phyloP scores from a whole-genome alignment of 2,329 filamentous ascomycete genomes.

The Colletotrichum truncatum region DNA sequence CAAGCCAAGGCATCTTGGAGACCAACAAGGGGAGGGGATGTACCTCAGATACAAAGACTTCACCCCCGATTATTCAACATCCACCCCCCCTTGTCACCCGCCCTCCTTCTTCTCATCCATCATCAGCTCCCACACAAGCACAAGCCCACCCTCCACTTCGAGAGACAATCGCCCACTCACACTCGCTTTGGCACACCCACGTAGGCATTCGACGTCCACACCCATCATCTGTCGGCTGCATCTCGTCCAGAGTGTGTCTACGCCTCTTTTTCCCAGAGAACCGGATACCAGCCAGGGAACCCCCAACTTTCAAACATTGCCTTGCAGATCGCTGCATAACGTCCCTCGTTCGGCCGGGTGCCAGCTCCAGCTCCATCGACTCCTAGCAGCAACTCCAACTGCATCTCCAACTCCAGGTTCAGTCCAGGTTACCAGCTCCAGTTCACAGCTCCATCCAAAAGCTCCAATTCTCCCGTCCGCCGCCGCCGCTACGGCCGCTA shows the following conservation, averaged over 20 bases:
- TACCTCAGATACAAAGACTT: slow-evolving; percentile 25
- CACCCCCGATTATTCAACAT: neutral
- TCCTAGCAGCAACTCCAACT: too few species aligned
- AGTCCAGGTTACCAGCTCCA: neutral
- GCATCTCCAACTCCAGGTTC: neutral
- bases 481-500: slow-evolving; percentile 7
- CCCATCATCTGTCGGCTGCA: slow-evolving; percentile 27
- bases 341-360: slow-evolving; percentile 23
- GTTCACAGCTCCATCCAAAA: neutral
- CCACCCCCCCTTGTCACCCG: slow-evolving; percentile 9
- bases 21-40: neutral
- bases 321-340: slow-evolving; percentile 30
- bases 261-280: slow-evolving; percentile 27
- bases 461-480: slow-evolving; percentile 11
- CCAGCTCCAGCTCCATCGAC: slow-evolving; percentile 1
- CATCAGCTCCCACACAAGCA: slow-evolving; percentile 17
- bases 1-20: neutral
- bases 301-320: slow-evolving; percentile 18
- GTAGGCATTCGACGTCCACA: slow-evolving; percentile 5
- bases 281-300: slow-evolving; percentile 19
- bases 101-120: slow-evolving; percentile 7
- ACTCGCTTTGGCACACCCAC: slow-evolving; percentile 15
- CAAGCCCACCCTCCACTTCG: slow-evolving; percentile 27
- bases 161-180: slow-evolving; percentile 25
- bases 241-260: slow-evolving; percentile 19